A percentile compares a stretch with the other conserved stretches of the same genome.
Evolutionary conservation across 768 basidiomycete species (phyloP).

Genomic region (Macrolepiota fuliginosa): DNA sequence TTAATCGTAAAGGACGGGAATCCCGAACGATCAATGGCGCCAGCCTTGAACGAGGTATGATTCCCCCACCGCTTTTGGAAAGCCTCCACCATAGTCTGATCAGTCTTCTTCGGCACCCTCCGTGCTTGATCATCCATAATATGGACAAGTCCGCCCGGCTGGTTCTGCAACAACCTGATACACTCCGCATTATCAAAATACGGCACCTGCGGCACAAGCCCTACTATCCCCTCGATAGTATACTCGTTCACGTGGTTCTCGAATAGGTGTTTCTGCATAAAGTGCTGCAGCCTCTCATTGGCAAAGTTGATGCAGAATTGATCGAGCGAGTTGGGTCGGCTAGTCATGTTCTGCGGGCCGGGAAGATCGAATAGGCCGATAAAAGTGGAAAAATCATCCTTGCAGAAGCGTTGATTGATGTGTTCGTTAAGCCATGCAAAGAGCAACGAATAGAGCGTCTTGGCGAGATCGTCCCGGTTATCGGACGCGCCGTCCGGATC

Average conservation of each 20-base stretch:
- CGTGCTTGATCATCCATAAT: slow-evolving; percentile 98
- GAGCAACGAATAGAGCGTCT: slow-evolving; percentile 89
- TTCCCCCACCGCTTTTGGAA: slow-evolving; percentile 94
- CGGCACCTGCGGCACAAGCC: slow-evolving; percentile 63
- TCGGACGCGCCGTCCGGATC: slow-evolving; percentile 92
- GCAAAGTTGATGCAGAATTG: slow-evolving; percentile 97
- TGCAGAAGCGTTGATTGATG: slow-evolving; percentile 93
- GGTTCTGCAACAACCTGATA: slow-evolving; percentile 79
- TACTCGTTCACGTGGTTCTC: slow-evolving; percentile 84
- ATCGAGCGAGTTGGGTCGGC: slow-evolving; percentile 88
- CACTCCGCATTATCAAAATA: slow-evolving; percentile 94
- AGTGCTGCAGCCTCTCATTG: slow-evolving; percentile 87
- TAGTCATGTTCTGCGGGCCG: slow-evolving; percentile 87
- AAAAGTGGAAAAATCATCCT: slow-evolving; percentile 89
- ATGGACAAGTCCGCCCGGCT: slow-evolving; percentile 88
- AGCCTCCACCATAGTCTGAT: slow-evolving; percentile 92
- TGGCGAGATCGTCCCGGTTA: slow-evolving; percentile 92
- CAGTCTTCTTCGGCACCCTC: slow-evolving; percentile 84
- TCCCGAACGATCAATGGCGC: slow-evolving; percentile 71
- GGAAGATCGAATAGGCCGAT: slow-evolving; percentile 94
- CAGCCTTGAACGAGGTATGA: slow-evolving; percentile 88
- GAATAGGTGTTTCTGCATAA: slow-evolving; percentile 76
- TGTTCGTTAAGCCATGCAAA: slow-evolving; percentile 97
- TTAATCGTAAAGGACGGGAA: slow-evolving; percentile 87
- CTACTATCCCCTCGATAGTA: slow-evolving; percentile 73